Evolutionary conservation across 345 rosid species (phyloP).

Genomic region (Mallotus nudiflorus): DNA sequence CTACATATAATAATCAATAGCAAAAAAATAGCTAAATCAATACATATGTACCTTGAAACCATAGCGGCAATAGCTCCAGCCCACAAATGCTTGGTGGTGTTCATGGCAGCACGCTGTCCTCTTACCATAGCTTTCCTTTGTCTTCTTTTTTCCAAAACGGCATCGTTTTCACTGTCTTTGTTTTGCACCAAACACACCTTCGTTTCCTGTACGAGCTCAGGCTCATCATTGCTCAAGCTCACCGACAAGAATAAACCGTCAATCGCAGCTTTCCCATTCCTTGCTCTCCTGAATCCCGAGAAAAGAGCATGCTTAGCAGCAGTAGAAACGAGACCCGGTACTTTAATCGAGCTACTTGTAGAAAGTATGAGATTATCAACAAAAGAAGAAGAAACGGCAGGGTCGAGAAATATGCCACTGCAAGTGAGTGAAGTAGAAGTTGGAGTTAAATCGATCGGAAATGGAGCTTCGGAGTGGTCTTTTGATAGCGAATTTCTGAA

Average conservation of each 20-base stretch:
- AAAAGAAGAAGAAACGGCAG: constrained; percentile 44
- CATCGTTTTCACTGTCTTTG: constrained; percentile 19
- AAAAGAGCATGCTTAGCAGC: constrained; percentile 15
- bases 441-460: constrained; percentile 5
- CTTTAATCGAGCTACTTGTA: constrained; percentile 15
- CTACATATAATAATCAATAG: too few species aligned
- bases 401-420: constrained; percentile 69
- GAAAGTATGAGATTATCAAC: constrained; percentile 40
- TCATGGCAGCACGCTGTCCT: constrained; percentile 36
- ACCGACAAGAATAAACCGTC: constrained; percentile 41
- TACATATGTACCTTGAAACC: constrained; percentile 55
- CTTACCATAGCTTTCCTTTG: constrained; percentile 32
- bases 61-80: constrained; percentile 82
- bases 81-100: constrained; percentile 69
- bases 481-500: constrained; percentile 22
- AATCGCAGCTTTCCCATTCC: constrained; percentile 10
- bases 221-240: constrained; percentile 47
- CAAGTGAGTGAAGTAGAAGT: constrained; percentile 2
- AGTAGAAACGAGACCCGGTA: constrained; percentile 15
- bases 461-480: constrained; percentile 10
- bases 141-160: constrained; percentile 15
- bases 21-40: too few species aligned
- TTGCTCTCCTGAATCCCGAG: constrained; percentile 19
- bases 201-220: constrained; percentile 25
- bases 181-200: constrained; percentile 32